phyloP scores from a whole-genome alignment of 1,284 basidiomycete species.

The Heterobasidion occidentale region DNA sequence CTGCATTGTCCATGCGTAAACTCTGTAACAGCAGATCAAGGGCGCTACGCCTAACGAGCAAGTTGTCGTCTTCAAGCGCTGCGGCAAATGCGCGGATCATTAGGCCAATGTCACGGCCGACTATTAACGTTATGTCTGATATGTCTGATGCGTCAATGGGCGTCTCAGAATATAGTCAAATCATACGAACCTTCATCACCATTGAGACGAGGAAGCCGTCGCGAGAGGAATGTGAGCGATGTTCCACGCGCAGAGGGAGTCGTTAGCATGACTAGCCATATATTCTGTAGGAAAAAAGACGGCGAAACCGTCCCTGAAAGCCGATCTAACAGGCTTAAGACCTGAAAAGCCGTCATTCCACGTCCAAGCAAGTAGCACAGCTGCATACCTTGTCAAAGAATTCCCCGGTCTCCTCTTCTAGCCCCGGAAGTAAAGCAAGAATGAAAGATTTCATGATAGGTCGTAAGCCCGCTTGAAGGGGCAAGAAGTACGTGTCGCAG shows the following conservation, averaged over 20 bases:
- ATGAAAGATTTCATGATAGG: conserved; percentile 93
- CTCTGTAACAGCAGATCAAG: conserved; percentile 78
- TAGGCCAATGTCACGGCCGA: conserved; percentile 84
- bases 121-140: conserved; percentile 63
- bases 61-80: conserved; percentile 84
- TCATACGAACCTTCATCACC: conserved; percentile 54
- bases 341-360: conserved; percentile 33
- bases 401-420: conserved; percentile 95
- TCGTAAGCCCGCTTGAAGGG: conserved; percentile 74
- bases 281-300: conserved; percentile 90
- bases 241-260: conserved; percentile 83
- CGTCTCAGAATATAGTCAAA: neutral
- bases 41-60: conserved; percentile 76
- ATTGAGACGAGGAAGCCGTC: conserved; percentile 66
- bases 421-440: conserved; percentile 84
- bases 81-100: conserved; percentile 90
- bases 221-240: conserved; percentile 80
- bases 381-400: conserved; percentile 84
- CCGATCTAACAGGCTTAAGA: conserved; percentile 76
- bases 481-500: conserved; percentile 87
- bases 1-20: conserved; percentile 64
- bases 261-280: conserved; percentile 92
- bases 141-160: conserved; percentile 4
- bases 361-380: neutral
- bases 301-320: conserved; percentile 78